Evolutionary conservation across 2,329 filamentous ascomycete species (phyloP).

Genomic region (Fusarium miscanthi): DNA sequence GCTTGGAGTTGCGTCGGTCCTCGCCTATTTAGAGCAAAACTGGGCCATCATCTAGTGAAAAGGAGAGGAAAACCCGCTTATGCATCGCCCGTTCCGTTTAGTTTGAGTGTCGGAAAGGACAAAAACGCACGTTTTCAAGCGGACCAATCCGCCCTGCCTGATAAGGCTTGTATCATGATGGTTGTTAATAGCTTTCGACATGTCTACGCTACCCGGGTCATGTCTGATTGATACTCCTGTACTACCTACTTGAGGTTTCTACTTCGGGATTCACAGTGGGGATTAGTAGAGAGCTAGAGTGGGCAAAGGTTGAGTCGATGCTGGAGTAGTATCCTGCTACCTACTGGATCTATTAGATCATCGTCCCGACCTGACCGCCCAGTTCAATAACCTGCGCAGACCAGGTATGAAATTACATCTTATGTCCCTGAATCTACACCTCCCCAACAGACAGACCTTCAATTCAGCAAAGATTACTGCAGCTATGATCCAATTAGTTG

Average conservation of each 20-base stretch:
- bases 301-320: background rate
- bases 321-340: background rate
- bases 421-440: slow-evolving; percentile 15
- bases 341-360: background rate
- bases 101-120: slow-evolving; percentile 12
- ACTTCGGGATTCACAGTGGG: slow-evolving; percentile 3
- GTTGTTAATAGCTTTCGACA: slow-evolving; percentile 37
- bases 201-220: slow-evolving; percentile 25
- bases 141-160: slow-evolving; percentile 16
- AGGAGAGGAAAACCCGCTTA: slow-evolving; percentile 3
- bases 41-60: background rate
- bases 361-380: background rate
- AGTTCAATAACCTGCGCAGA: background rate
- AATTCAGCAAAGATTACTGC: slow-evolving; percentile 16
- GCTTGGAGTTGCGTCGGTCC: background rate
- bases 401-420: slow-evolving; percentile 14
- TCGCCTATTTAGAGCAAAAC: slow-evolving; percentile 16
- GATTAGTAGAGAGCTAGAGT: slow-evolving; percentile 10
- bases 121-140: slow-evolving; percentile 21
- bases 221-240: slow-evolving; percentile 34
- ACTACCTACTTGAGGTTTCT: slow-evolving; percentile 28
- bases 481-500: slow-evolving; percentile 11
- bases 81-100: background rate
- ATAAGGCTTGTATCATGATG: slow-evolving; percentile 23
- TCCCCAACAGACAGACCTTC: slow-evolving; percentile 4